These are phyloP conservation scores for Echeveria elegans DNA, from an alignment of 164 flowering plant genomes.

Conservation along the genomic window DNA sequence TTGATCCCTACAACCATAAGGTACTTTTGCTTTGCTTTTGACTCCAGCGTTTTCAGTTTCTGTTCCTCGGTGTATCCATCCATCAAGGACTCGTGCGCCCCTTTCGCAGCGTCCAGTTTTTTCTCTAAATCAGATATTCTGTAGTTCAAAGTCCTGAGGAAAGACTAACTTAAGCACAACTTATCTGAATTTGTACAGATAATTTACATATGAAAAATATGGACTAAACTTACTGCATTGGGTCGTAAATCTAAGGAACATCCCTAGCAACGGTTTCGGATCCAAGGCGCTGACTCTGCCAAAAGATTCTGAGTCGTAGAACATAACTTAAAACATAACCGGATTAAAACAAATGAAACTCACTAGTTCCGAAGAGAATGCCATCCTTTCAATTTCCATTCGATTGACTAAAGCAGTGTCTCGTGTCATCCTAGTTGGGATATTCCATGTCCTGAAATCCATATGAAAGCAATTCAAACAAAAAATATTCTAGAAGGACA, in stretches of 20 bases:
- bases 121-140: conserved; percentile 48
- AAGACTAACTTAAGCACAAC: background rate
- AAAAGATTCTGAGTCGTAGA: background rate
- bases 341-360: background rate
- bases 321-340: background rate
- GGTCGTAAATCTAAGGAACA: background rate
- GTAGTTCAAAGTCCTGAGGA: conserved; percentile 25
- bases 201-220: background rate
- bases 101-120: conserved; percentile 51
- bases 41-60: conserved; percentile 17
- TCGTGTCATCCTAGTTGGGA: background rate
- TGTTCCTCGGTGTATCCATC: conserved; percentile 11
- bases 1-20: conserved; percentile 71
- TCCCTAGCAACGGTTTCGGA: background rate
- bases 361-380: background rate
- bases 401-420: background rate
- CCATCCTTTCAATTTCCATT: background rate
- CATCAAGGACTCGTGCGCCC: conserved; percentile 38
- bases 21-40: conserved; percentile 27
- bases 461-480: background rate
- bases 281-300: background rate
- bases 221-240: background rate
- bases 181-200: too few species aligned
- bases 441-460: conserved; percentile 4
- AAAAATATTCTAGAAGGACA: background rate